Evolutionary conservation across 768 basidiomycete species (phyloP).

Genomic region (Pulveroboletus sp.): DNA sequence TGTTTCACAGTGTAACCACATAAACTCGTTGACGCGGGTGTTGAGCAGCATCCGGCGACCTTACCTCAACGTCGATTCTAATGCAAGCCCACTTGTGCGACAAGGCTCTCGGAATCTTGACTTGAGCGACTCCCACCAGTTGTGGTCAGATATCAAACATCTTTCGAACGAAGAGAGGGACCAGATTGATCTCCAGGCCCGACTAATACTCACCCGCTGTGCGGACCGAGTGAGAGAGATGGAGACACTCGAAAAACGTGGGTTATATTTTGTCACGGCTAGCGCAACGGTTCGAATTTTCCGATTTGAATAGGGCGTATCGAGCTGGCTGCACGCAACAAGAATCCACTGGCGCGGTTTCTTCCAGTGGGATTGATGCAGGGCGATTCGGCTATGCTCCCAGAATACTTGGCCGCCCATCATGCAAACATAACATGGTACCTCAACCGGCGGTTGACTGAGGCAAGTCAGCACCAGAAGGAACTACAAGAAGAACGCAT

Average conservation of each 20-base stretch:
- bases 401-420: slow-evolving; percentile 82
- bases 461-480: slow-evolving; percentile 73
- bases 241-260: slow-evolving; percentile 87
- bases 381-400: slow-evolving; percentile 45
- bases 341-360: slow-evolving; percentile 62
- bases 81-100: slow-evolving; percentile 47
- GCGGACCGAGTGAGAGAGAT: slow-evolving; percentile 83
- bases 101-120: slow-evolving; percentile 53
- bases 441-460: slow-evolving; percentile 74
- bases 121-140: slow-evolving; percentile 44
- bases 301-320: slow-evolving; percentile 48
- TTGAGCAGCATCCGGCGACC: slow-evolving; percentile 74
- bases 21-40: slow-evolving; percentile 66
- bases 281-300: slow-evolving; percentile 18
- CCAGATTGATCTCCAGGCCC: slow-evolving; percentile 91
- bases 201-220: slow-evolving; percentile 80
- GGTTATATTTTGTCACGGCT: slow-evolving; percentile 29
- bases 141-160: slow-evolving; percentile 63
- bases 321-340: slow-evolving; percentile 60
- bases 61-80: slow-evolving; percentile 78
- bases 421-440: slow-evolving; percentile 92
- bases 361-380: slow-evolving; percentile 68
- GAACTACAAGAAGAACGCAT: slow-evolving; percentile 94
- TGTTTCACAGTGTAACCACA: slow-evolving; percentile 59
- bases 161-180: slow-evolving; percentile 90